phyloP scores from a whole-genome alignment of 495 filamentous ascomycete genomes.

The Patellaria atrata region DNA sequence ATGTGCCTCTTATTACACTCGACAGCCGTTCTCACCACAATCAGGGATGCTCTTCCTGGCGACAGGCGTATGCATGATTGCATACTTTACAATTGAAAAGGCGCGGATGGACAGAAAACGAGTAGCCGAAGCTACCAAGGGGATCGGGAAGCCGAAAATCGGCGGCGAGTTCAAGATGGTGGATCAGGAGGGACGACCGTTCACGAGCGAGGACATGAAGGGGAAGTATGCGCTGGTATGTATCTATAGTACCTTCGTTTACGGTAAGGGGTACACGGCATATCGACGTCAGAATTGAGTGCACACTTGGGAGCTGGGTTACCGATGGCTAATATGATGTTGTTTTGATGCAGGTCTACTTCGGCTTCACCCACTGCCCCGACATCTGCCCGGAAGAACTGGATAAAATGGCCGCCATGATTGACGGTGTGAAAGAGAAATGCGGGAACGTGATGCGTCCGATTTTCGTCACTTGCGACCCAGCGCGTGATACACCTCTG shows the following conservation, averaged over 20 bases:
- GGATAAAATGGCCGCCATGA: constrained; percentile 93
- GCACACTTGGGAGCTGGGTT: background rate
- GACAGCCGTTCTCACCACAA: constrained; percentile 77
- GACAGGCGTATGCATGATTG: constrained; percentile 58
- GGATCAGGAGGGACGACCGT: constrained; percentile 63
- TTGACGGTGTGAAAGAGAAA: constrained; percentile 55
- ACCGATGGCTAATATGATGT: background rate
- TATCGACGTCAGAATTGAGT: background rate
- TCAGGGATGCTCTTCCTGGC: constrained; percentile 74
- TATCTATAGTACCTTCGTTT: no score
- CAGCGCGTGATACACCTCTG: constrained; percentile 72
- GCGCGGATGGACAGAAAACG: constrained; percentile 70
- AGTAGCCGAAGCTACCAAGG: constrained; percentile 81
- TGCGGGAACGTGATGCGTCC: constrained; percentile 45
- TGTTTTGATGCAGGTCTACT: constrained; percentile 53
- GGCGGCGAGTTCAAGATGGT: constrained; percentile 72
- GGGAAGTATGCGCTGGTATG: constrained; percentile 63
- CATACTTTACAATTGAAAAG: constrained; percentile 88
- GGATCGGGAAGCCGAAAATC: constrained; percentile 81
- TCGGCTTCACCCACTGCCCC: constrained; percentile 95
- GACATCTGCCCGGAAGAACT: constrained; percentile 99
- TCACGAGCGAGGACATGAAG: constrained; percentile 64
- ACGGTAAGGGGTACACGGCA: background rate
- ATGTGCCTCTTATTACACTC: constrained; percentile 1
- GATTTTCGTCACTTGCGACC: constrained; percentile 92